These are phyloP conservation scores for Aristolochia contorta DNA, from an alignment of 164 flowering plant genomes.

Conservation along the genomic window DNA sequence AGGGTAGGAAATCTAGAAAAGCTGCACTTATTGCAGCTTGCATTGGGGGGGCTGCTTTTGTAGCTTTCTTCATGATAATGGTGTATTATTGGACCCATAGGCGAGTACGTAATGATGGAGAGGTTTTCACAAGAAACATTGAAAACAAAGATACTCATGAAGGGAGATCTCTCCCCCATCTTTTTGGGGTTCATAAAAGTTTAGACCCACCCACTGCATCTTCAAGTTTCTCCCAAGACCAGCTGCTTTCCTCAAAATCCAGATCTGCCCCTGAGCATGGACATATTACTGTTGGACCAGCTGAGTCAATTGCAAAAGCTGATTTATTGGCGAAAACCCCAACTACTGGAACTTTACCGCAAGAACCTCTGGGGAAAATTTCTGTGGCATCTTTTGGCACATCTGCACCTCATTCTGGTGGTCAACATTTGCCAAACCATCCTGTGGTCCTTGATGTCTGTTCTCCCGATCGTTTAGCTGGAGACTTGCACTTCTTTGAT, in stretches of 20 bases:
- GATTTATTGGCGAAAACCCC: background rate
- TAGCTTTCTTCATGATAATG: conserved; percentile 25
- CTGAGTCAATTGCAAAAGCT: conserved; percentile 12
- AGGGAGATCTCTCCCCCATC: conserved; percentile 15
- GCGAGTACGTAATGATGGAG: conserved; percentile 2
- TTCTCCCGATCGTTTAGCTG: conserved; percentile 62
- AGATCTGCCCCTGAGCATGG: conserved; percentile 22
- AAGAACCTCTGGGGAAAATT: conserved; percentile 17
- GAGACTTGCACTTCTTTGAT: conserved; percentile 59
- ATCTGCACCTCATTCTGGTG: conserved; percentile 31
- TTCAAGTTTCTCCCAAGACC: conserved; percentile 17
- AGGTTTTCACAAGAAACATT: conserved; percentile 10
- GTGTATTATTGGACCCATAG: conserved; percentile 23
- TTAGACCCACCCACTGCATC: conserved; percentile 17
- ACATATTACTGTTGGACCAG: conserved; percentile 15
- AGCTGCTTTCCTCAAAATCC: conserved; percentile 5
- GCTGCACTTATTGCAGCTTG: conserved; percentile 39
- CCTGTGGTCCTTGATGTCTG: conserved; percentile 23
- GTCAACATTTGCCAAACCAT: conserved; percentile 16
- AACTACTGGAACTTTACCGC: background rate
- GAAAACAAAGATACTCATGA: conserved; percentile 17
- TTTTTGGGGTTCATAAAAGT: conserved; percentile 14
- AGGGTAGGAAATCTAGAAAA: conserved; percentile 24
- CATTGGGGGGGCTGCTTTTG: conserved; percentile 22
- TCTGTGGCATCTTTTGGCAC: conserved; percentile 31